Percentiles rank a stretch among this genome's conserved stretches.
Evolutionary conservation across 1,284 basidiomycete species (phyloP).

Genomic region (Amylostereum chailletii): DNA sequence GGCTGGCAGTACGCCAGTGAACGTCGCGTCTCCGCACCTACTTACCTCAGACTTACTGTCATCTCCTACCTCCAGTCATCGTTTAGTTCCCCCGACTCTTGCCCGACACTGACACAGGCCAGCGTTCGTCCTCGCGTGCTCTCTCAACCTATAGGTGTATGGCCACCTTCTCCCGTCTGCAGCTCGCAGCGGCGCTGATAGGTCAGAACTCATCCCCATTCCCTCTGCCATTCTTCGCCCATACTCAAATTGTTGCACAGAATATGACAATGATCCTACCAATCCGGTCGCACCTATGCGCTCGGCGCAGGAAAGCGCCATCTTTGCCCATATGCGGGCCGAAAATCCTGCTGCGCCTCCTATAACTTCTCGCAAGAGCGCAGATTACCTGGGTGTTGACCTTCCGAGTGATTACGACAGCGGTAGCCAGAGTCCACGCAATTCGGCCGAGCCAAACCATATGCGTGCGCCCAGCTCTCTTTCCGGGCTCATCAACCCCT

Average conservation of each 20-base stretch:
- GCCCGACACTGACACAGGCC: too few relatives aligned
- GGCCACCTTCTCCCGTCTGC: slow-evolving; percentile 67
- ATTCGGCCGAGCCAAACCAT: slow-evolving; percentile 37
- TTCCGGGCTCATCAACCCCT: slow-evolving; percentile 54
- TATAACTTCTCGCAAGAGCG: slow-evolving; percentile 35
- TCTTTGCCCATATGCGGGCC: slow-evolving; percentile 66
- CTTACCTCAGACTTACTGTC: too few relatives aligned
- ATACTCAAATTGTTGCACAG: slow-evolving; percentile 25
- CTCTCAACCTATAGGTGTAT: background rate
- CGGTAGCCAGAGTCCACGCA: slow-evolving; percentile 34
- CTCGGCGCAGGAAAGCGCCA: slow-evolving; percentile 74
- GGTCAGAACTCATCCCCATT: slow-evolving; percentile 33
- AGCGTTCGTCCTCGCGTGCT: background rate
- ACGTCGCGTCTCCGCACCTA: too few relatives aligned
- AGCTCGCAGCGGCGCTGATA: slow-evolving; percentile 70
- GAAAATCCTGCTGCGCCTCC: slow-evolving; percentile 34
- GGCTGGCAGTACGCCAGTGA: too few relatives aligned
- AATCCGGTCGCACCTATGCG: slow-evolving; percentile 49
- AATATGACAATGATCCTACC: slow-evolving; percentile 75
- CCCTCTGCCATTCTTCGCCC: background rate
- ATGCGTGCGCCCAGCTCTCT: slow-evolving; percentile 33
- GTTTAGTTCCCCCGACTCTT: too few relatives aligned
- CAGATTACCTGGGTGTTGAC: slow-evolving; percentile 60
- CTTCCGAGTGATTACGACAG: slow-evolving; percentile 44
- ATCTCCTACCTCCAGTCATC: too few relatives aligned